These are phyloP conservation scores for Coprinopsis cinerea DNA, from an alignment of 768 basidiomycete species.

Conservation along the genomic window DNA sequence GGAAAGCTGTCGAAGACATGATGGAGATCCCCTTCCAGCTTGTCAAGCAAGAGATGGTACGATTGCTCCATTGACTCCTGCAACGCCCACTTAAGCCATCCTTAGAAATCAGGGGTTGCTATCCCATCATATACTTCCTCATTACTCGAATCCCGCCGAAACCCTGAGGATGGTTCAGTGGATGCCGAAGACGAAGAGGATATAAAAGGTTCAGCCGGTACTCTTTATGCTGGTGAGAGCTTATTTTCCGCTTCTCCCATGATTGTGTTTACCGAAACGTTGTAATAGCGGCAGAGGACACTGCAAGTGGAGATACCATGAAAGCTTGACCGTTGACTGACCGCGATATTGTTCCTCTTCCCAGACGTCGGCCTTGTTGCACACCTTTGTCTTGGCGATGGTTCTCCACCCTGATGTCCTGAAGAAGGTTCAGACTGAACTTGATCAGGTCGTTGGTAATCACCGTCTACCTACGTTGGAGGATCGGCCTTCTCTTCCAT, in stretches of 20 bases:
- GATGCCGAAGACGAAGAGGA: constrained; percentile 41
- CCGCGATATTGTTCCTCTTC: constrained; percentile 12
- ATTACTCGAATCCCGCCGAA: constrained; percentile 35
- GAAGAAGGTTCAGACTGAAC: constrained; percentile 42
- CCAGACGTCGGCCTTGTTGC: constrained; percentile 46
- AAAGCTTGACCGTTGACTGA: constrained; percentile 11
- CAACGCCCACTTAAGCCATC: constrained; percentile 9
- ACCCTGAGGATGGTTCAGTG: constrained; percentile 26
- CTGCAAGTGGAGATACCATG: constrained; percentile 18
- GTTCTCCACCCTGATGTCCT: constrained; percentile 45
- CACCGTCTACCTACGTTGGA: constrained; percentile 42
- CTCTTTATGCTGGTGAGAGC: constrained; percentile 40
- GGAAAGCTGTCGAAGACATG: constrained; percentile 40
- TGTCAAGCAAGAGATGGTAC: constrained; percentile 44
- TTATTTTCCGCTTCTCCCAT: too few species aligned
- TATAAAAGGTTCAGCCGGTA: constrained; percentile 53
- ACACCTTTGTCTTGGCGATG: constrained; percentile 50
- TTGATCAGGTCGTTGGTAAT: constrained; percentile 41
- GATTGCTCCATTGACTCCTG: constrained; percentile 11
- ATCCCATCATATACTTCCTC: constrained; percentile 40
- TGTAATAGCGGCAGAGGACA: constrained; percentile 33
- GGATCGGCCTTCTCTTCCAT: constrained; percentile 39
- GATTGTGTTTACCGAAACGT: too few species aligned
- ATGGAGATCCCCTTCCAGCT: constrained; percentile 46
- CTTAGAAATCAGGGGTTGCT: constrained; percentile 36